Evolutionary conservation across 768 basidiomycete species (phyloP).

Genomic region (Trametes gibbosa): DNA sequence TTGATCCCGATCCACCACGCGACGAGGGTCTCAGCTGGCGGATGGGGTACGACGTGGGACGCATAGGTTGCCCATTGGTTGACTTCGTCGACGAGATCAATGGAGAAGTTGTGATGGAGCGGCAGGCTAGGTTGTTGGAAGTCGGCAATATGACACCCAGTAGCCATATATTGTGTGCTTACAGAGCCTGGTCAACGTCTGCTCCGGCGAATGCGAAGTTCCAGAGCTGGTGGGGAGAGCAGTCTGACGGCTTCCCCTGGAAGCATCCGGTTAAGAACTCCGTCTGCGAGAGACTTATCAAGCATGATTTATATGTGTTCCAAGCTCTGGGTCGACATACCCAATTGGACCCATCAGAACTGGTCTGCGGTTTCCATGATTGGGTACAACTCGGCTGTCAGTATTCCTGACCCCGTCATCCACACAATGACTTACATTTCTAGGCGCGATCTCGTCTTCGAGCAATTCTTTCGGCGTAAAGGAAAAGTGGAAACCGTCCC

Average conservation of each 20-base stretch:
- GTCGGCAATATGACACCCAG: not conserved
- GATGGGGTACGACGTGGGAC: slow-evolving; percentile 44
- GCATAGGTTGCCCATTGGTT: slow-evolving; percentile 48
- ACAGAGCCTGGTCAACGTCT: slow-evolving; percentile 20
- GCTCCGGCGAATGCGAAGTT: slow-evolving; percentile 53
- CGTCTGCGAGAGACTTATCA: slow-evolving; percentile 30
- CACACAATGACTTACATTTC: slow-evolving; percentile 34
- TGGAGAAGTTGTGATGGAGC: slow-evolving; percentile 45
- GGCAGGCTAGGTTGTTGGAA: slow-evolving; percentile 35
- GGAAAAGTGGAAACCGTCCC: slow-evolving; percentile 40
- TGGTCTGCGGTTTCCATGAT: slow-evolving; percentile 36
- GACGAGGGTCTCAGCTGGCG: slow-evolving; percentile 41
- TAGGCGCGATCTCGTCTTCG: slow-evolving; percentile 42
- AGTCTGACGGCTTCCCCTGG: slow-evolving; percentile 40
- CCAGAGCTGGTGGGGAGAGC: slow-evolving; percentile 46
- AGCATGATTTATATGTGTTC: not conserved
- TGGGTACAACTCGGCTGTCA: too few species aligned
- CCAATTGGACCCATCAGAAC: slow-evolving; percentile 55
- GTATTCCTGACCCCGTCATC: too few species aligned
- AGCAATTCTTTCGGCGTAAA: slow-evolving; percentile 44
- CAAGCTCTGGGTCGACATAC: slow-evolving; percentile 26
- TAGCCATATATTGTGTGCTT: not conserved
- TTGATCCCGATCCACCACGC: slow-evolving; percentile 63
- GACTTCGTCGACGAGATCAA: slow-evolving; percentile 48
- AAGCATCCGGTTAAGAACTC: slow-evolving; percentile 55